Base-by-base conservation (phyloP, 225 moss, liverwort and hornwort species). In the Anthoceros angustus region DNA sequence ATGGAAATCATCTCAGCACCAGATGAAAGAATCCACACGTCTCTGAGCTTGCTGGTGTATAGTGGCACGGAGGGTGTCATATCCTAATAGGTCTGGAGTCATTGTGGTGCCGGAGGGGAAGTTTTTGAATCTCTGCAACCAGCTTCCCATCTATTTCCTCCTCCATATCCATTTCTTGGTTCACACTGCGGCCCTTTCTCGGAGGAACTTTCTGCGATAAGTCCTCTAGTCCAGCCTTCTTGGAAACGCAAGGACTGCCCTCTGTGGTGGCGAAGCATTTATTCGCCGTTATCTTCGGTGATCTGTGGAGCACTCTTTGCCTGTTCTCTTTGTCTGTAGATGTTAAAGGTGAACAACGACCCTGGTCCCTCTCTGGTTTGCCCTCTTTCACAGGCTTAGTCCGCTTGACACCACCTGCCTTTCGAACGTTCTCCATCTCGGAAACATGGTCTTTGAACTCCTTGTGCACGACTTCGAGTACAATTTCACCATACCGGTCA, bases 401-500 rank as follows among this genome's bases (percentile, higher is more conserved):
- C 8, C 49, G 49, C 49, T 50, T 50, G 5, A 4, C 49, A 50
- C 67, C 66, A 42, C 42, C 61, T 25, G 42, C 25, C 20, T 42
- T 72, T 42, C 42, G 24, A 21, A 60, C 66, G 42, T 67, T 67
- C 42, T 81, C 81, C 81, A 81, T 81, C 66, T 84, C 84, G 14
- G 67, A 72, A 9, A 84, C 81, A 66, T 84, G 81, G 12, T 67
- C 66, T 21, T 79, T 77, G 65, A 84, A 84, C 62, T 84, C 79
- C 48, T 77, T 79, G 63, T 84, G 81, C 41, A 84, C 84, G n/a
- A 84, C 84, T 64, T 84, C 84, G 1, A 84, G 81, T 14, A 84
- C 81, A 25, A 81, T 67, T 21, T 84, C 84, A 4, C 84, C 84
- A 23, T 81, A 81, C 65, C 67, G 75, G 67, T 84, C 84, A 75